Base-by-base conservation (phyloP, 2,329 filamentous ascomycete genomes). In the Penicillium paneum region DNA sequence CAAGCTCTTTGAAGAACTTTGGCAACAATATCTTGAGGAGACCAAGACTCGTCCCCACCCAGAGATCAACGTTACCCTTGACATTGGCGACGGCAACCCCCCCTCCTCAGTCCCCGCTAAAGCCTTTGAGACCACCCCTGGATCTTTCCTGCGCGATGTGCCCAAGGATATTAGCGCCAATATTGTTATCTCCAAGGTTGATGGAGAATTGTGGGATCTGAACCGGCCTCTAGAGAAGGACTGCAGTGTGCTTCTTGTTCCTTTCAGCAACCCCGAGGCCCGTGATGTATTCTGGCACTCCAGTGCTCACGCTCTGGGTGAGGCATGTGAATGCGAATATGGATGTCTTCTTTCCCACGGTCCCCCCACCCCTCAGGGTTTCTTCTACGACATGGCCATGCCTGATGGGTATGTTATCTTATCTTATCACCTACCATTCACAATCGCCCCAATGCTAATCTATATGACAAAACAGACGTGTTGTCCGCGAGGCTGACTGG, bases 211-310 rank as follows among this genome's bases (percentile, higher is more conserved):
- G 11, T 99, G 93, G 94, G 94, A 99, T 77, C 78, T 99, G 62
- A 90, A 93, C 68, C 82, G 94, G 51, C 93, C 93, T 5, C 78
- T 99, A 34, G 94, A 97, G 80, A 86, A 85, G 75, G 90, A 87
- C 78, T 94, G 90, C 78, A 88, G 84, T 64, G 82, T 99, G 28
- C 88, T 92, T 68, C 81, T 97, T 50, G 81, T 97, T 60, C 86
- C 89, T 61, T 99, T 97, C 66, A 86, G 91, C 47, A 78, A 88
- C 72, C 68, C 73, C 1, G 76, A 89, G 76, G 93, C 91, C 67
- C 92, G 94, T 78, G 90, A 90, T 73, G 93, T 97, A 53, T 99
- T 97, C 78, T 99, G 93, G 93, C 94, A 97, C 76, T 96, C 91
- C 19, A 93, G 88, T 67, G 94, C 94, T 41, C 94, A 99, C 73